Evolutionary conservation across 2,329 filamentous ascomycete species (phyloP), one percentile per base, ranked within the genome.

Genomic region (Purpureocillium takamizusanense): DNA sequence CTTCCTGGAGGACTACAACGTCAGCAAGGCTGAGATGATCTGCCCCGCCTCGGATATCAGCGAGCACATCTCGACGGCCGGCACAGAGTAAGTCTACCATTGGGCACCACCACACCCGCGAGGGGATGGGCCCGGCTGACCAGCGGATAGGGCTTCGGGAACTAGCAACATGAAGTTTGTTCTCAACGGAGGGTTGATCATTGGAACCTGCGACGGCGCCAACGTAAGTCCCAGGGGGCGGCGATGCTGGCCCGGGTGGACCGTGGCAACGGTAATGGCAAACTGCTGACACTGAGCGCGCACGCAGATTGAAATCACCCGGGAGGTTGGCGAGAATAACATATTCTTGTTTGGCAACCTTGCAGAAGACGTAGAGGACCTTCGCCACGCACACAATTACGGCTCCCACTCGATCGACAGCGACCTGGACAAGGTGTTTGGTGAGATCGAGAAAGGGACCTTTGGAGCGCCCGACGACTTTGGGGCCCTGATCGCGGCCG

Each of bases 111-210:
- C 10, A 23, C 37, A 18, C 12, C n/a, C n/a, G n/a, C n/a, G n/a
- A n/a, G n/a, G 31, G 11, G 18, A n/a, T 21, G 9, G 17, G 15
- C 15, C 8, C 25, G 18, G 21, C 42, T 51, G 39, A 48, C 42
- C 44, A 38, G 50, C 31, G 7, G 39, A 14, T 35, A 75, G 70
- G 58, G 78, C 78, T 15, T 81, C 76, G 46, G 90, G 90, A 46
- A 95, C 88, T 11, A 94, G 86, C 55, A 98, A 98, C 77, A 98
- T 98, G 92, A 98, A 98, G 65, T 98, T 98, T 61, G 92, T 95
- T 12, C 74, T 98, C 54, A 98, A 97, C 54, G 92, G 92, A 47
- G 92, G 92, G 46, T 71, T 98, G 44, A 94, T 98, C 55, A 98
- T 98, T 51, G 92, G 92, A 51, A 98, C 92, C 15, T 95, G 90